phyloP scores from a whole-genome alignment of 1,139 yeast genomes.

The Nadsonia starkeyi-henricii region DNA sequence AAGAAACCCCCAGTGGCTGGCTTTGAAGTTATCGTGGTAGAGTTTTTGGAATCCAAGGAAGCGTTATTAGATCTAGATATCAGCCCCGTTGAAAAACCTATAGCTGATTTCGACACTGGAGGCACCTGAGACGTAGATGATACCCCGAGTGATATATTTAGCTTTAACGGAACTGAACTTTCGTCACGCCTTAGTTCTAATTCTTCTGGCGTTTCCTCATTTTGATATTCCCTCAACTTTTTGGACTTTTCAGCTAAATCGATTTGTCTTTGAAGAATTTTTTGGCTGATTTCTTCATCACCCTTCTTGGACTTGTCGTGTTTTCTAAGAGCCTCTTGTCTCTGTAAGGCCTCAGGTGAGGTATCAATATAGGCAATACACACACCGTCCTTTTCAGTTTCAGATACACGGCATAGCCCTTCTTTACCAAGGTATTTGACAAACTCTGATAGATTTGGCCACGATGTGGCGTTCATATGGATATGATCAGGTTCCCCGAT shows the following conservation, averaged over 20 bases:
- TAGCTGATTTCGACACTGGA: background rate
- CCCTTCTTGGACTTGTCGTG: background rate
- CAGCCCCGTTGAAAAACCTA: too few relatives aligned
- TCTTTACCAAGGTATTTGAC: slow-evolving; percentile 47
- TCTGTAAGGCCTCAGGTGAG: slow-evolving; percentile 31
- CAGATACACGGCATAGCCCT: slow-evolving; percentile 45
- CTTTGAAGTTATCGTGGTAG: background rate
- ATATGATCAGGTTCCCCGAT: slow-evolving; percentile 62
- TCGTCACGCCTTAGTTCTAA: background rate
- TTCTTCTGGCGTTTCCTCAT: background rate
- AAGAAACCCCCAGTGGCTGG: background rate
- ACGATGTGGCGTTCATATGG: slow-evolving; percentile 81
- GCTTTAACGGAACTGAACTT: background rate
- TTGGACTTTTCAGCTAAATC: background rate
- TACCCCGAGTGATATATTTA: background rate
- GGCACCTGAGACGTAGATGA: background rate
- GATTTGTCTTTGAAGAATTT: background rate
- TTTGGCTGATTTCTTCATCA: background rate
- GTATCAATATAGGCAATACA: slow-evolving; percentile 42
- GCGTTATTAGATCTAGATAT: background rate
- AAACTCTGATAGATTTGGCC: slow-evolving; percentile 60
- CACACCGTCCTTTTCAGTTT: slow-evolving; percentile 30
- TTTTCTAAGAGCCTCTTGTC: slow-evolving; percentile 25
- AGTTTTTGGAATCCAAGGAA: background rate
- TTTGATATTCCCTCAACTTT: background rate